Base-by-base conservation (phyloP, 75 land plant species). In the Cunninghamia lanceolata region DNA sequence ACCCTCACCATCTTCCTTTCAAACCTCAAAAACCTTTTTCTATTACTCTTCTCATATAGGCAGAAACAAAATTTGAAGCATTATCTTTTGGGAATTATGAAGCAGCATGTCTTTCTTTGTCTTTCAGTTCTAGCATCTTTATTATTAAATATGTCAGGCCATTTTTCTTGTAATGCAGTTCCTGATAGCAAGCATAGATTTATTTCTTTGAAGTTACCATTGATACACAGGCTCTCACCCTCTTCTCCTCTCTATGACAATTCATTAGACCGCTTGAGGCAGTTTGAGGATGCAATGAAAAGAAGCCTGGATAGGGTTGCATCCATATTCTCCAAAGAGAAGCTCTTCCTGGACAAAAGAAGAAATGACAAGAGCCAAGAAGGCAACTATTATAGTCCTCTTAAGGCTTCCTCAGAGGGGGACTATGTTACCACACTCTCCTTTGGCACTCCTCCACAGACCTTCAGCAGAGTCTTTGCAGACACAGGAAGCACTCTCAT, bases 401-500 rank as follows among this genome's bases (percentile, higher is more conserved):
- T 79, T 9, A 79, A 43, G 8, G 43, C 47, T 1, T 79, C 46
- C 46, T 19, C 82, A 7, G 46, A 79, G 28, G 82, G 82, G 6
- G 82, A 79, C 38, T 79, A 79, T 25, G 45, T 79, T 25, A 79
- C 82, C 46, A 79, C 82, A 1, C 28, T 79, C 28, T 79, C 82
- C 43, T 19, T 79, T 9, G 82, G 82, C 47, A 79, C 82, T 5
- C 82, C 82, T 40, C 82, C 82, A 40, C 46, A 79, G 82, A 79
- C 82, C 46, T 42, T 79, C 46, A 79, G n/a, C n/a, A 79, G 30
- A 5, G n/a, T 79, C 19, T 79, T 79, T 25, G 82, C n/a, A 39
- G 82, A 79, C 45, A 79, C 82, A 39, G 82, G 82, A 19, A 79
- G 82, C 82, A 79, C 82, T 1, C 45, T 79, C 42, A 42, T 79